Evolutionary conservation across 352 stramenopile species (phyloP), one percentile per base, ranked within the genome.

Genomic region (Globisporangium cystogenes): DNA sequence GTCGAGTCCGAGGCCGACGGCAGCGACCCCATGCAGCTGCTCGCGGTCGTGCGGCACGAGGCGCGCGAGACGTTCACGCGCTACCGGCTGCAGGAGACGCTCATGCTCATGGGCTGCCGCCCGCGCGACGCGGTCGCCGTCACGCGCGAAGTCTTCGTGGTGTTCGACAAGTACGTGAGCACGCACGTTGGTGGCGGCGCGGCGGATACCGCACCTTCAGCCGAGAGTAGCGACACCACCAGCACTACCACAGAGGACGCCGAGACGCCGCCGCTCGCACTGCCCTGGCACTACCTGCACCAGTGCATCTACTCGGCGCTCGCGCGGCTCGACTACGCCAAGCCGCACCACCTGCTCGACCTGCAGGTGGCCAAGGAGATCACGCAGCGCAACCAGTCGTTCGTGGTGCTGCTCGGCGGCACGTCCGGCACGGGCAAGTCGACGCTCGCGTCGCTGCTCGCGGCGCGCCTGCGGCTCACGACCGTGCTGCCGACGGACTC

Each of bases 381-480:
- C 47, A 93, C 82, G 3, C 82, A 95, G 59, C 78, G 82, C 42
- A 88, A 87, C 47, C 82, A 88, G 60, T 89, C 76, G 54, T 95
- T 95, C 55, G 77, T 87, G 4, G 82, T 95, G 35, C 56, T 95
- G n/a, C 59, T 95, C n/a, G 84, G 84, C 20, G 84, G 84, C 6
- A 95, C 84, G 6, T 95, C 84, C 1, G 84, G 84, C 15, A 95
- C 84, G 7, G 84, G 84, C 29, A 95, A 93, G 58, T 95, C 84
- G 1, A 95, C 84, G 29, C 62, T 95, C n/a, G 82, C 84, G 52
- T 84, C 82, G 37, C 64, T 95, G 11, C 48, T 95, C 18, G 84
- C 84, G 0, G 76, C 82, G 12, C 72, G 84, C 2, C 60, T 95
- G 52, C 71, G 84, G 47, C 72, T 95, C 55, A 93, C 84, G 50